Base-by-base conservation (phyloP, 2,329 filamentous ascomycete species). In the Neofusicoccum sp. region DNA sequence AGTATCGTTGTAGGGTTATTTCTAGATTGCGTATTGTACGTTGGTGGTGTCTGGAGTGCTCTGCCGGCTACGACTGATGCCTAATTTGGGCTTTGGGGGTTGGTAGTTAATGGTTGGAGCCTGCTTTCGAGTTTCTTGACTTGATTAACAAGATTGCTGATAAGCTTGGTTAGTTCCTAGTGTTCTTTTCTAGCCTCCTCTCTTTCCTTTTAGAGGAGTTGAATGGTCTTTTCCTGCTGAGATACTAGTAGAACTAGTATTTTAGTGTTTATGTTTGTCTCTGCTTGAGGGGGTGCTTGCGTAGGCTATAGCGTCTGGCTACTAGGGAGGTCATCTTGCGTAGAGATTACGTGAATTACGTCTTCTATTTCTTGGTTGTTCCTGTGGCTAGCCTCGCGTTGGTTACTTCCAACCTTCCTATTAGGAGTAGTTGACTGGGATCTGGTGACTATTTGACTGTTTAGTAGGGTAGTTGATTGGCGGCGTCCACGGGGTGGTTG, bases 71-170 rank as follows among this genome's bases (percentile, higher is more conserved):
- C 31, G 34, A 50, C 31, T 16, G 14, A n/a, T 50, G 48, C 48
- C 48, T 16, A 50, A 29, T 7, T 50, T 50, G 16, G 31, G 48
- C 11, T 34, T 50, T 33, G 29, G 8, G 29, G 29, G 9, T 50
- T 33, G n/a, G 29, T 22, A 28, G 48, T 22, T 9, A 5, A 4
- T 3, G 11, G n/a, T 16, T 50, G 11, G n/a, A 50, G 48, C 48
- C 34, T 50, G 48, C 48, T 50, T 36, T 50, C 48, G 29, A 50
- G 31, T 50, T 50, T 36, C 33, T 22, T n/a, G n/a, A 50, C 48
- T 50, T 50, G 31, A 33, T 50, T n/a, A n/a, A n/a, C n/a, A n/a
- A n/a, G n/a, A n/a, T n/a, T n/a, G n/a, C n/a, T n/a, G n/a, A n/a
- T n/a, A n/a, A n/a, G n/a, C n/a, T n/a, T n/a, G n/a, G n/a, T 48